phyloP scores from a whole-genome alignment of 106 monocot species.

The Platanthera guangdongensis region DNA sequence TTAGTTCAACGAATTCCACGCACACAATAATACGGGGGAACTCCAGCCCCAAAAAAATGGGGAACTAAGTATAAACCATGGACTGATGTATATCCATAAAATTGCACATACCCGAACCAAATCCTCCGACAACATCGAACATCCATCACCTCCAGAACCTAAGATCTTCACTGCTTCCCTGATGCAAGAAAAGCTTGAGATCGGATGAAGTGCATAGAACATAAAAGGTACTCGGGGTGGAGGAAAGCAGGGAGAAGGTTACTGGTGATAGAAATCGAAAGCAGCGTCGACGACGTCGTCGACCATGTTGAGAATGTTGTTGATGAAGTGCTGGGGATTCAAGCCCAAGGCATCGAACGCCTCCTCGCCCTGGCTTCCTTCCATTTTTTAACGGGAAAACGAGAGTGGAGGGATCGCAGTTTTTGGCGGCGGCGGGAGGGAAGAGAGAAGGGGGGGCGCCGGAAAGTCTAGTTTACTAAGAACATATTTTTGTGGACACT shows the following conservation, averaged over 20 bases:
- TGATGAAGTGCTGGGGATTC: conserved; percentile 62
- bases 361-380: conserved; percentile 42
- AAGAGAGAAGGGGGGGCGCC: rapidly evolving
- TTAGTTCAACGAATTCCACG: background rate
- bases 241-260: background rate
- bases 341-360: conserved; percentile 37
- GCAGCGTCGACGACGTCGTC: conserved; percentile 61
- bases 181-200: background rate
- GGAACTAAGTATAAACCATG: background rate
- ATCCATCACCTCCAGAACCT: background rate
- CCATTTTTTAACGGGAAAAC: conserved; percentile 11
- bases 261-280: conserved; percentile 61
- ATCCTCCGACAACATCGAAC: conserved; percentile 4
- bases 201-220: background rate
- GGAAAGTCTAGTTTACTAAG: too few species aligned
- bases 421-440: background rate
- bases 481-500: too few species aligned
- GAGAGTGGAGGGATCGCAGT: background rate
- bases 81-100: too few species aligned
- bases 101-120: conserved; percentile 1
- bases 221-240: background rate
- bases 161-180: conserved; percentile 17
- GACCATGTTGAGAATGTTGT: conserved; percentile 60
- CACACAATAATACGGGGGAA: background rate
- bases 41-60: background rate